Evolutionary conservation across 768 basidiomycete genomes (phyloP), one percentile per base, ranked within the genome.

Genomic region (Xerocomellus chrysenteron): DNA sequence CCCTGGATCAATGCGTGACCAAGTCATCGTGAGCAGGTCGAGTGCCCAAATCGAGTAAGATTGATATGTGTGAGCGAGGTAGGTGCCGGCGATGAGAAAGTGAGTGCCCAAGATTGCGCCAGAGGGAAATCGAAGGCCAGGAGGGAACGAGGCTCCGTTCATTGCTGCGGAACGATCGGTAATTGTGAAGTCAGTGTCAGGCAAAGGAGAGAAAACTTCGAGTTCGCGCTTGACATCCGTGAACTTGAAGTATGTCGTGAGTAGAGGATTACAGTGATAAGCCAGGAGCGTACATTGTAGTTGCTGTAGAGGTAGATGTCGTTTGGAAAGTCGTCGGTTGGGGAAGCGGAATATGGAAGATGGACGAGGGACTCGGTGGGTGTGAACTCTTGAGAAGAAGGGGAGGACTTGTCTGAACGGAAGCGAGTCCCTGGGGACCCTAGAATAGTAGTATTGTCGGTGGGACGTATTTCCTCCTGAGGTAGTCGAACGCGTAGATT

Each of bases 11-110:
- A 95, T 88, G 39, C 91, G 86, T 40, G 88, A 83, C 93, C 94
- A 94, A 30, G 82, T 81, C 85, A 93, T 89, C 55, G 79, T 81
- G 47, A 81, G 73, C 26, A 98, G 80, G 69, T 99, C 90, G 44
- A 99, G 84, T 1, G 92, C 90, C 95, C 95, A 99, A 55, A 98
- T 90, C 11, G 94, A 94, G 72, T 94, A 99, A 28, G 92, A 92
- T 66, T 96, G 94, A 63, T 91, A 92, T 41, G 89, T 88, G 66
- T 94, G 91, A 1, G 95, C 93, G 55, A 99, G 87, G 68, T 97
- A 97, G 19, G 94, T 96, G 32, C 96, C 96, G 10, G 93, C 94
- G 50, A 98, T 87, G 71, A 99, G 89, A 68, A 99, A 83, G 70
- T 94, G 86, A 33, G 85, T 86, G 32, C 95, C 97, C 8, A 97